Conservation (phyloP, 192 early-diverging fungal species). For the Bifiguratus adelaidae region DNA sequence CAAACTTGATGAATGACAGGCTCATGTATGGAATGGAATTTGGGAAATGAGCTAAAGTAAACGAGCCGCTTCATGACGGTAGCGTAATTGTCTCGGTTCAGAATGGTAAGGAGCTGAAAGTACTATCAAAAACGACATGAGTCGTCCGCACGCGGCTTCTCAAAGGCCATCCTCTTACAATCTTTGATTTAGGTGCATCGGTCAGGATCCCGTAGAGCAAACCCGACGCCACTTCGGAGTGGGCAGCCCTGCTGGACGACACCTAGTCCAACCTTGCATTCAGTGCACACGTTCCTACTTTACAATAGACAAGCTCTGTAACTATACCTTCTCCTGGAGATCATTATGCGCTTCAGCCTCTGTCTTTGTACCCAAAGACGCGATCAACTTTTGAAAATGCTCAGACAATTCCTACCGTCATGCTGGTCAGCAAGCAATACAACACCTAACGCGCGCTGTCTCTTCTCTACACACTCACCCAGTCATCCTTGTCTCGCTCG, state of each 20-base stretch:
- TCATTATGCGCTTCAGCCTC: slow-evolving; percentile 48
- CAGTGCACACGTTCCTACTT: slow-evolving; percentile 4
- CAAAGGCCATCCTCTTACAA: slow-evolving; percentile 12
- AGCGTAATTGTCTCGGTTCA: slow-evolving; percentile 50
- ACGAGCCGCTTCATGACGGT: slow-evolving; percentile 24
- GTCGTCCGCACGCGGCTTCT: neutral
- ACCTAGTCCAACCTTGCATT: slow-evolving; percentile 7
- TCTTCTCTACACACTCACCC: too few relatives aligned
- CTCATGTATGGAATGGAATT: slow-evolving; percentile 21
- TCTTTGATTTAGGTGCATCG: slow-evolving; percentile 17
- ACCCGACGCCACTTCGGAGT: slow-evolving; percentile 44
- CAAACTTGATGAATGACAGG: slow-evolving; percentile 27
- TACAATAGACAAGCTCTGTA: neutral
- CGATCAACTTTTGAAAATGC: slow-evolving; percentile 13
- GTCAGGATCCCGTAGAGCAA: slow-evolving; percentile 50
- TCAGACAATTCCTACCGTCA: slow-evolving; percentile 35
- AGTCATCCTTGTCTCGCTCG: neutral
- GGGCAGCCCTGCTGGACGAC: slow-evolving; percentile 15
- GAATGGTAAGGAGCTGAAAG: slow-evolving; percentile 46
- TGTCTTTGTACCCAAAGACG: slow-evolving; percentile 24
- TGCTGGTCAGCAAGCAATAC: too few relatives aligned
- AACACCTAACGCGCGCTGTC: too few relatives aligned
- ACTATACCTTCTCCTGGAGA: slow-evolving; percentile 38
- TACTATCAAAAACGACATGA: slow-evolving; percentile 10
- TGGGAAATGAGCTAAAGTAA: slow-evolving; percentile 12